Conservation (phyloP, 1,139 yeast genomes). For the Geotrichum aggregatum region DNA sequence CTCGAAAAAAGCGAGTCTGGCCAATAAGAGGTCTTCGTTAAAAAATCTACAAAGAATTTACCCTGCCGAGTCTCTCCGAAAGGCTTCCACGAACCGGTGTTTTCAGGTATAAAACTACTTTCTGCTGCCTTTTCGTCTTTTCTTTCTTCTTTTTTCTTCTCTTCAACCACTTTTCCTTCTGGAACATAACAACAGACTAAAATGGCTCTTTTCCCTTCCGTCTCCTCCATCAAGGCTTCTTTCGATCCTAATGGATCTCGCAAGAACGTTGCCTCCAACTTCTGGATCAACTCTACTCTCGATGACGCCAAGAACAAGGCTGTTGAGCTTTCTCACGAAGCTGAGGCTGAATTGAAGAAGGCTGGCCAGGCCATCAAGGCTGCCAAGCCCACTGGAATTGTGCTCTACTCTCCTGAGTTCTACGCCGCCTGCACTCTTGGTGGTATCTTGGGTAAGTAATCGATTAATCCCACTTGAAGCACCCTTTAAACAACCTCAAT, state of each 20-base stretch:
- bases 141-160: constrained; percentile 20
- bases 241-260: constrained; percentile 39
- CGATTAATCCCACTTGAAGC: constrained; percentile 55
- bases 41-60: neutral
- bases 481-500: too few relatives aligned
- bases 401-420: constrained; percentile 64
- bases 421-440: constrained; percentile 83
- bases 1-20: neutral
- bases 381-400: constrained; percentile 37
- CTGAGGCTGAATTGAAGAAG: constrained; percentile 37
- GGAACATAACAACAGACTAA: constrained; percentile 9
- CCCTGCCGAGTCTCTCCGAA: constrained; percentile 8
- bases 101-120: constrained; percentile 5
- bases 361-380: constrained; percentile 36
- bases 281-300: constrained; percentile 37
- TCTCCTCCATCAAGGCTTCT: constrained; percentile 38
- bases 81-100: neutral
- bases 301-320: constrained; percentile 36
- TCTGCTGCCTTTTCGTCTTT: constrained; percentile 14
- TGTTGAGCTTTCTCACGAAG: constrained; percentile 28
- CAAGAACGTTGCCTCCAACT: constrained; percentile 25
- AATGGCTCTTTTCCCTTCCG: constrained; percentile 43
- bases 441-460: constrained; percentile 58
- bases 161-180: constrained; percentile 10
- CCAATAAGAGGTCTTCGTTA: neutral